Conservation (phyloP, 345 rosid species). For the Hypericum androsaemum region DNA sequence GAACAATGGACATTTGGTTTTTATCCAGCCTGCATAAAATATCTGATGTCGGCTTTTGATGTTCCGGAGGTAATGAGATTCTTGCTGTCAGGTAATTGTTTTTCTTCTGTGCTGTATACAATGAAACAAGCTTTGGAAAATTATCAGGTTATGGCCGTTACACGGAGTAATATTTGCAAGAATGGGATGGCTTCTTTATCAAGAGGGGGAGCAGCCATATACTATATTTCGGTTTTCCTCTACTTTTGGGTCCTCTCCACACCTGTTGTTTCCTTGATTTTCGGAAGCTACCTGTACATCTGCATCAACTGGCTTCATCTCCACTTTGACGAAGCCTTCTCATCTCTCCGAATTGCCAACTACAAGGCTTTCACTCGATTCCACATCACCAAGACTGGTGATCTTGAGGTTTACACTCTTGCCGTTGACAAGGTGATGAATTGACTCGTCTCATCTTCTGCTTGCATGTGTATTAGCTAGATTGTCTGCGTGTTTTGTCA, state of each 20-base stretch:
- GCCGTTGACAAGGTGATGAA: constrained; percentile 83
- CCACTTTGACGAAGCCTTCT: constrained; percentile 98
- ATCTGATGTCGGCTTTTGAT: constrained; percentile 97
- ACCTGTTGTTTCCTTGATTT: constrained; percentile 83
- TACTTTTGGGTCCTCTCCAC: constrained; percentile 99
- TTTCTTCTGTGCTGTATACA: background rate
- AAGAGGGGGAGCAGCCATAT: constrained; percentile 73
- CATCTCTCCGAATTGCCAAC: constrained; percentile 95
- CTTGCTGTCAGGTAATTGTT: background rate
- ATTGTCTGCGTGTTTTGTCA: background rate
- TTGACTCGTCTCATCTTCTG: constrained; percentile 1
- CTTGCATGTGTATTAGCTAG: background rate
- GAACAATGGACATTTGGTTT: constrained; percentile 99
- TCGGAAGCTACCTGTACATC: constrained; percentile 93
- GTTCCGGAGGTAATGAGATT: constrained; percentile 73
- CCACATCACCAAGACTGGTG: constrained; percentile 57
- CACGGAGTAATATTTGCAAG: constrained; percentile 83
- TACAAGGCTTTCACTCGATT: constrained; percentile 91
- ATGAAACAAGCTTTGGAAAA: constrained; percentile 10
- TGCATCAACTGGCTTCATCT: constrained; percentile 96
- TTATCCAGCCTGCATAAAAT: constrained; percentile 97
- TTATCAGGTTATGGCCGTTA: constrained; percentile 91
- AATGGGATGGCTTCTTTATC: constrained; percentile 64
- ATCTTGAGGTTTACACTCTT: constrained; percentile 89
- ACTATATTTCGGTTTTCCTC: constrained; percentile 90